Evolutionary conservation across 2,329 filamentous ascomycete species (phyloP).

Genomic region (Colletotrichum incanum): DNA sequence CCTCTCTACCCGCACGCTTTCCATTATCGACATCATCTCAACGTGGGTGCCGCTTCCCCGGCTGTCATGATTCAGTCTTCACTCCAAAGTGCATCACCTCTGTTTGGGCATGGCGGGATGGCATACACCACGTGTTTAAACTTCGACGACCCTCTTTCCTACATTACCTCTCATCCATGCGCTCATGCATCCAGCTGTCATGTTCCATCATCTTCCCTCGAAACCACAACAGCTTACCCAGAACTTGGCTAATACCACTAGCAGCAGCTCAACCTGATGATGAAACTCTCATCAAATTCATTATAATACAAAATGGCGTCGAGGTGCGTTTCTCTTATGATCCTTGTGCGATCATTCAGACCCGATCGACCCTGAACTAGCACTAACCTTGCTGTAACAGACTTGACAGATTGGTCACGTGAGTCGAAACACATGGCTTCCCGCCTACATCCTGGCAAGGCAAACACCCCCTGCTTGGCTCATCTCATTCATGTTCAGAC

Average conservation of each 20-base stretch:
- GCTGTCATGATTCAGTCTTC: conserved; percentile 36
- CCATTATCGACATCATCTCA: conserved; percentile 26
- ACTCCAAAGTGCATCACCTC: conserved; percentile 37
- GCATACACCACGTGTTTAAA: conserved; percentile 38
- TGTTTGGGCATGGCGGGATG: conserved; percentile 40
- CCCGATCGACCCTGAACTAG: conserved; percentile 45
- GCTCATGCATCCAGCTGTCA: conserved; percentile 6
- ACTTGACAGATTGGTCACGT: conserved; percentile 90
- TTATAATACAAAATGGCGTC: conserved; percentile 68
- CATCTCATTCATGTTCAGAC: neutral
- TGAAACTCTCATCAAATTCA: conserved; percentile 44
- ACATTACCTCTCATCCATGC: conserved; percentile 19
- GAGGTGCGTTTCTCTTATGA: conserved; percentile 58
- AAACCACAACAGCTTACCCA: neutral
- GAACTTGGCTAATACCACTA: conserved; percentile 14
- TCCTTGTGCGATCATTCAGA: conserved; percentile 17
- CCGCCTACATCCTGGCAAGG: conserved; percentile 1
- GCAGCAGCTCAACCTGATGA: conserved; percentile 40
- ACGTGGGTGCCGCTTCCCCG: conserved; percentile 7
- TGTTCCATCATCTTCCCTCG: neutral
- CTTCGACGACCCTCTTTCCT: conserved; percentile 16
- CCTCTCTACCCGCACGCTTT: conserved; percentile 5
- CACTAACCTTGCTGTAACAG: conserved; percentile 62
- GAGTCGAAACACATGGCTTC: conserved; percentile 61
- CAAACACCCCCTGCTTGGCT: neutral